These are phyloP conservation scores for Prunus campanulata DNA, from an alignment of 306 rosid species.

Conservation along the genomic window DNA sequence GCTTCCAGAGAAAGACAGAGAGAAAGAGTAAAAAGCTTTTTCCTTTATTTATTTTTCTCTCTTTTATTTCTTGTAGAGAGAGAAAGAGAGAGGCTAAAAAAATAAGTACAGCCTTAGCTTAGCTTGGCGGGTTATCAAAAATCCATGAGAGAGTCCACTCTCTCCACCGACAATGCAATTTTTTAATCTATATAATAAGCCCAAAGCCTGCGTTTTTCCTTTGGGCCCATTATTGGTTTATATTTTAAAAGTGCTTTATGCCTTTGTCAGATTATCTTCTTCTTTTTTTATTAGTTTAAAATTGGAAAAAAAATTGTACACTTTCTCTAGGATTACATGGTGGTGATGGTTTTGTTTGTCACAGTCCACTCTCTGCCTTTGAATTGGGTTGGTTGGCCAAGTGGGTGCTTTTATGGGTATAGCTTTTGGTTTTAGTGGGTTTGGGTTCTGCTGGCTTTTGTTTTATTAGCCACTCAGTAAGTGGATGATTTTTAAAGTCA, in stretches of 20 bases:
- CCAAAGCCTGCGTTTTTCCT: neutral
- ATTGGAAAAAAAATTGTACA: neutral
- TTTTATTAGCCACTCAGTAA: constrained; percentile 15
- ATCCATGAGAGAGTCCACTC: constrained; percentile 7
- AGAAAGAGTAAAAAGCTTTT: neutral
- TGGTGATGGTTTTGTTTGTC: constrained; percentile 2
- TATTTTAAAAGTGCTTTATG: neutral
- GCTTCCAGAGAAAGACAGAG: constrained; percentile 9
- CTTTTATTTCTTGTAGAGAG: neutral
- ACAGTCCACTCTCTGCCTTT: constrained; percentile 1
- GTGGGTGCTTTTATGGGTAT: neutral
- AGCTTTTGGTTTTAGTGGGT: constrained; percentile 1
- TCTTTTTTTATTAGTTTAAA: neutral
- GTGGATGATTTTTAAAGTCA: constrained; percentile 29
- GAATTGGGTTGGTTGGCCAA: neutral
- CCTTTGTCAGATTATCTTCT: neutral
- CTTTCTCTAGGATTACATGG: neutral
- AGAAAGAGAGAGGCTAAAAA: constrained; percentile 27
- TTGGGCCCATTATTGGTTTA: neutral
- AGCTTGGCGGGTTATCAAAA: constrained; percentile 46
- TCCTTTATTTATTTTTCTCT: neutral
- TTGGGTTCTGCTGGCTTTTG: constrained; percentile 8
- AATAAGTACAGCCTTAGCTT: constrained; percentile 13
- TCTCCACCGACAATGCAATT: constrained; percentile 56
- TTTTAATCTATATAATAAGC: neutral